Evolutionary conservation across 495 filamentous ascomycete species (phyloP), one percentile per base, ranked within the genome.

Genomic region (Penicillium salamii): DNA sequence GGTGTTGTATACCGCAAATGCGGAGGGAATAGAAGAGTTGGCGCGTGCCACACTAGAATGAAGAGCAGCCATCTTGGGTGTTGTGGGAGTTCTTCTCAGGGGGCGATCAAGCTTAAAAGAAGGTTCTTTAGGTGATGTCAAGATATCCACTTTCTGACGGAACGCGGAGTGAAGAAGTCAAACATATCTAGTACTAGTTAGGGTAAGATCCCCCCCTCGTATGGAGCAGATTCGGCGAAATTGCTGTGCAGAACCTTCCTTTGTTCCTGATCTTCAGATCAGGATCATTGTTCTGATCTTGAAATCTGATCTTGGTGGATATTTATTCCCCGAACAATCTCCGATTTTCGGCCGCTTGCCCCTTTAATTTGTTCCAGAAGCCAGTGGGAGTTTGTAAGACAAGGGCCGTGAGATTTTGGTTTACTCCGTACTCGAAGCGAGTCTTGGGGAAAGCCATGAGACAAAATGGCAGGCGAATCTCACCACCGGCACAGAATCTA

Each of bases 1-100:
- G 32, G 62, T 52, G 53, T 71, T 59, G 52, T 70, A 63, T 21
- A 64, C 37, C 23, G 53, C 51, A 51, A 66, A 66, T 11, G 50
- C 53, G 1, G 63, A 50, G 0, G 60, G 52, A 13, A 63, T 44
- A 6, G 44, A 49, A 28, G 40, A 19, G 15, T 46, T 54, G 20
- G 53, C 49, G 36, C 36, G 26, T 21, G 36, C 36, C 36, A 20
- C 11, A 13, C 13, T 9, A 13, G 15, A 13, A 3, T 9, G 15
- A 5, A 32, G 29, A 3, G 29, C 5, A 32, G 29, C 29, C 29
- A 32, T 32, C 3, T 13, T 32, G 29, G 29, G 8, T 7, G 11
- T 32, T 32, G 4, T 32, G 5, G 7, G 3, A 13, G 29, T 7
- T 32, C 7, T 6, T 8, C 32, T 43, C 28, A 33, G 24, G 17